Percentiles rank a stretch among this genome's conserved stretches.
Evolutionary conservation across 2,329 filamentous ascomycete species (phyloP).

Genomic region (Chlorencoelia australis): DNA sequence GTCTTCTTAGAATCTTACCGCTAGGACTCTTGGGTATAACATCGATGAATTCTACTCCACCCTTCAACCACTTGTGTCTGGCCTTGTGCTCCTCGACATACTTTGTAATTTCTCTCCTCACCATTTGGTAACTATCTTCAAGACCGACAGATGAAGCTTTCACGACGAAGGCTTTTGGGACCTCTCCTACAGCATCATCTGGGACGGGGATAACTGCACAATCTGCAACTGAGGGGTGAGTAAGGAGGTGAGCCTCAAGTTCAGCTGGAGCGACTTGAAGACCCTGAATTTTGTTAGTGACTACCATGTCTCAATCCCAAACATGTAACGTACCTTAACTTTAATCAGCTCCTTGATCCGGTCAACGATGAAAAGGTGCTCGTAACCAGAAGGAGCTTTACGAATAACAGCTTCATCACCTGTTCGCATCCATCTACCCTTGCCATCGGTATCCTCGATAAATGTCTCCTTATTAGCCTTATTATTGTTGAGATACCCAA

Average conservation of each 20-base stretch:
- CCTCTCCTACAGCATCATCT: conserved; percentile 50
- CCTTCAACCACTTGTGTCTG: conserved; percentile 57
- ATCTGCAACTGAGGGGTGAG: conserved; percentile 66
- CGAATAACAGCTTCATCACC: conserved; percentile 74
- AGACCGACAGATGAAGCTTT: conserved; percentile 34
- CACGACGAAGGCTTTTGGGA: conserved; percentile 60
- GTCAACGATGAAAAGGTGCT: conserved; percentile 80
- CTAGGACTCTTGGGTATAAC: conserved; percentile 63
- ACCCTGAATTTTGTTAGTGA: conserved; percentile 34
- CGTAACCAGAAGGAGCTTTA: conserved; percentile 52
- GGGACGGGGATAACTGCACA: conserved; percentile 69
- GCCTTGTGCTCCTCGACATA: conserved; percentile 59
- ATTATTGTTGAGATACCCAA: conserved; percentile 82
- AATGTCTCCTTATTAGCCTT: conserved; percentile 77
- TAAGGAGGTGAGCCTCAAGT: conserved; percentile 69
- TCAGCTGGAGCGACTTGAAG: conserved; percentile 77
- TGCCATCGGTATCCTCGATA: conserved; percentile 49
- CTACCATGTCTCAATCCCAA: neutral
- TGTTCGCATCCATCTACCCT: conserved; percentile 60
- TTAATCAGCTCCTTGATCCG: conserved; percentile 72
- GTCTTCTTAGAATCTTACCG: conserved; percentile 61
- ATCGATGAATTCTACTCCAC: conserved; percentile 52
- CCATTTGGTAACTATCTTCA: conserved; percentile 46
- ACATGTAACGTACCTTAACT: conserved; percentile 48
- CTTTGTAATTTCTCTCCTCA: conserved; percentile 39